Base-by-base conservation (phyloP, 2,329 filamentous ascomycete genomes). In the Chrysoporthe cubensis region DNA sequence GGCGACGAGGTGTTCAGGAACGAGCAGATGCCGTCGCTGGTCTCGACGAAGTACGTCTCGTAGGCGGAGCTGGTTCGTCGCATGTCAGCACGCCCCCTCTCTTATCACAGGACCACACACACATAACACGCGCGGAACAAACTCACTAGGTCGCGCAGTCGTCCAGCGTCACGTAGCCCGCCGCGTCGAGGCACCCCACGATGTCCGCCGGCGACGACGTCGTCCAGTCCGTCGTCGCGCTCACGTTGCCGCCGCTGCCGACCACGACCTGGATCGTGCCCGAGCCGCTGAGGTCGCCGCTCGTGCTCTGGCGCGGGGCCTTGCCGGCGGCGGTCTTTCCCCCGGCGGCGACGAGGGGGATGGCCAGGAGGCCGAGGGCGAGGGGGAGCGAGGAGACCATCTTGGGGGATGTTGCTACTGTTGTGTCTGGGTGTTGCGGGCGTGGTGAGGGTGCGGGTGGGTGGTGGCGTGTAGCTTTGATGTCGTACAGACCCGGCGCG, bases 141-240 rank as follows among this genome's bases (percentile, higher is more conserved):
- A 61, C 59, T 61, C 26, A 61, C 59, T 64, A 69, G 3, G 54
- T 43, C 40, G 67, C 67, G 42, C 67, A 69, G 54, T 52, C 64
- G 48, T 66, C 54, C 46, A 69, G 61, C 54, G 65, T 64, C 26
- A 66, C 40, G 44, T 63, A n/a, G 42, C 67, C 67, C 14, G 37
- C 21, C 11, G 56, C 67, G 48, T 69, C 62, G 44, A 69, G 32
- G 34, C 67, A 69, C n/a, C 64, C 67, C 37, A 69, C 62, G 14
- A 54, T 14, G 26, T 60, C 44, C 3, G 61, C 43, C 1, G 67
- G 64, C 5, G 67, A 59, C 18, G 63, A 54, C 3, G 64, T 65
- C 13, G n/a, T 42, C 44, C 21, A 64, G 60, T 34, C 44, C 21
- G 46, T 66, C 44, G 59, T 61, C 8, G 40, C 59, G 16, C 43